Evolutionary conservation across 2,329 filamentous ascomycete genomes (phyloP).

Genomic region (Trichoderma sp.): DNA sequence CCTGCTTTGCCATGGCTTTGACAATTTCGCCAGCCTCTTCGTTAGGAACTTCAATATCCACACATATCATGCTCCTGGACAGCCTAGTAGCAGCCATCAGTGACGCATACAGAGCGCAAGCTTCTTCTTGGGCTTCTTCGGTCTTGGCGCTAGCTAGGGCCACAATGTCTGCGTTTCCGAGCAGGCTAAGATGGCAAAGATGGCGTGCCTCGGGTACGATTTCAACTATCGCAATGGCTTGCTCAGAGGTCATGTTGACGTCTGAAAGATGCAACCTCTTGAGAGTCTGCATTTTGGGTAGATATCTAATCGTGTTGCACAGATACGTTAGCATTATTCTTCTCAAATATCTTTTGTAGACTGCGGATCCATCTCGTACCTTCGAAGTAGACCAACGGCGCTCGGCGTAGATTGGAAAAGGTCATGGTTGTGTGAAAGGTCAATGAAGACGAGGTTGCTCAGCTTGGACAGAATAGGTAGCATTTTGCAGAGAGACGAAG

Average conservation of each 20-base stretch:
- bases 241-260: constrained; percentile 78
- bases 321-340: neutral
- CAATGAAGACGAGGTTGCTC: constrained; percentile 78
- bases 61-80: constrained; percentile 77
- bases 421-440: constrained; percentile 83
- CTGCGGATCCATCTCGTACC: constrained; percentile 45
- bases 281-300: constrained; percentile 73
- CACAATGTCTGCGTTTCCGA: constrained; percentile 74
- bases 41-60: constrained; percentile 87
- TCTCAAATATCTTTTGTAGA: neutral
- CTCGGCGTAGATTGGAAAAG: constrained; percentile 74
- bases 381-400: constrained; percentile 70
- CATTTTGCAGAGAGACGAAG: constrained; percentile 68
- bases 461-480: constrained; percentile 71
- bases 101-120: constrained; percentile 89
- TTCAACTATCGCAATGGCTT: constrained; percentile 88
- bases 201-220: constrained; percentile 79
- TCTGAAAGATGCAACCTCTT: constrained; percentile 86
- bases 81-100: constrained; percentile 84
- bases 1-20: constrained; percentile 86
- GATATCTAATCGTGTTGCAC: constrained; percentile 48
- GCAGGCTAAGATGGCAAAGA: constrained; percentile 81
- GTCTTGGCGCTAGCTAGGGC: constrained; percentile 72
- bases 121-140: constrained; percentile 83
- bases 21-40: constrained; percentile 84